These are phyloP conservation scores for Metarhizium robertsii DNA, from an alignment of 2,329 filamentous ascomycete genomes.

Conservation along the genomic window DNA sequence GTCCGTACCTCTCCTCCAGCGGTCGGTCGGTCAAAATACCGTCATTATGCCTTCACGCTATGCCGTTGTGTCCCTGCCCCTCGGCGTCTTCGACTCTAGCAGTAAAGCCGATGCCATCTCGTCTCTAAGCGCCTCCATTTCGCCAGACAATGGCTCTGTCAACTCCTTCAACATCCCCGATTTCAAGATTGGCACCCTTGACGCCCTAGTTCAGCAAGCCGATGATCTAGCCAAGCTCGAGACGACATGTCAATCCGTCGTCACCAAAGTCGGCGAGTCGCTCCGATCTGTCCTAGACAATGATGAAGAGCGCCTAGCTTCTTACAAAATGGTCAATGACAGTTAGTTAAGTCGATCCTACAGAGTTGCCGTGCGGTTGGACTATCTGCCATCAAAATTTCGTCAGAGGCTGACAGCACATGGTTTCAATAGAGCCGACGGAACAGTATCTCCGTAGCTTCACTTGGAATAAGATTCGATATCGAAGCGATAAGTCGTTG, in stretches of 20 bases:
- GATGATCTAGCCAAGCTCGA: conserved; percentile 91
- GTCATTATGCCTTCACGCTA: conserved; percentile 53
- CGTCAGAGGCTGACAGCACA: not conserved
- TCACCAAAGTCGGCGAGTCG: conserved; percentile 81
- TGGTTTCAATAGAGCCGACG: conserved; percentile 62
- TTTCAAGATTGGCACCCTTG: conserved; percentile 96
- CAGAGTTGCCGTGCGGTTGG: not conserved
- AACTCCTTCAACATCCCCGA: conserved; percentile 75
- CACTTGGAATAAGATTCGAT: conserved; percentile 96
- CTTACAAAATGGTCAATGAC: conserved; percentile 91
- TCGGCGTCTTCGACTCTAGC: conserved; percentile 73
- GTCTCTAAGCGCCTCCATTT: conserved; percentile 62
- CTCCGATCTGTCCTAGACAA: conserved; percentile 74
- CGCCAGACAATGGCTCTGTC: conserved; percentile 65
- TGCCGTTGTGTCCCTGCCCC: conserved; percentile 81
- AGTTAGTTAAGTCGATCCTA: conserved; percentile 45
- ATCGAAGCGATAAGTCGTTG: conserved; percentile 84
- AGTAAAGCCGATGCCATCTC: conserved; percentile 74
- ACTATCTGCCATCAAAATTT: conserved; percentile 3
- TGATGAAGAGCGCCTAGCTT: conserved; percentile 70
- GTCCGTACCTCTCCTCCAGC: conserved; percentile 1
- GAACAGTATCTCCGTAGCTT: conserved; percentile 87
- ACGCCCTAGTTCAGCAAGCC: conserved; percentile 90
- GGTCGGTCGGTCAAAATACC: not conserved
- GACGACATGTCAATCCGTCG: conserved; percentile 66